Conservation (phyloP, 2,329 filamentous ascomycete genomes). For the Penicillium polonicum region DNA sequence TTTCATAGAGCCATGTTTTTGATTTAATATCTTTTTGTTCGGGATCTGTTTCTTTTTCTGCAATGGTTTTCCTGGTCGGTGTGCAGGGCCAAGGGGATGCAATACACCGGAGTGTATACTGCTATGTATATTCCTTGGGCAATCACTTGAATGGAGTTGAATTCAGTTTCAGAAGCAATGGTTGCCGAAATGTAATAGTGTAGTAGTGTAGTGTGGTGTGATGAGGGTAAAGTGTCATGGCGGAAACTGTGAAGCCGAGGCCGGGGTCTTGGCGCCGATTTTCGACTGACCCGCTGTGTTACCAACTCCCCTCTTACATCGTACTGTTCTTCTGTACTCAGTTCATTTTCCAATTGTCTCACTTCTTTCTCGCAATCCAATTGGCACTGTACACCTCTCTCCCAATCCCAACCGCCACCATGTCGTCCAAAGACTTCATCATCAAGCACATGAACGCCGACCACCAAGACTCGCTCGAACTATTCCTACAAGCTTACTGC, state of each 20-base stretch:
- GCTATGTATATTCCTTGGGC: slow-evolving; percentile 5
- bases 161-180: neutral
- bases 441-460: slow-evolving; percentile 85
- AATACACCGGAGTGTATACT: slow-evolving; percentile 13
- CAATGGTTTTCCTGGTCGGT: neutral
- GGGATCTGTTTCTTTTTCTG: neutral
- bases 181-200: too few species aligned
- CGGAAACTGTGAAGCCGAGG: slow-evolving; percentile 18
- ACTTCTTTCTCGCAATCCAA: neutral
- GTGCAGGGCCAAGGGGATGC: slow-evolving; percentile 11
- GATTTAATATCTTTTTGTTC: neutral
- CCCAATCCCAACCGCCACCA: slow-evolving; percentile 11
- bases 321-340: neutral
- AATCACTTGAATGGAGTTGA: neutral
- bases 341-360: neutral
- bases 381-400: neutral
- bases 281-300: neutral
- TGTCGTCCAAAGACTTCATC: slow-evolving; percentile 57
- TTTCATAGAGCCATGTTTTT: slow-evolving; percentile 13
- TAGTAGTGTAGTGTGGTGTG: neutral
- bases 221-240: neutral
- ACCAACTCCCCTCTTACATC: neutral
- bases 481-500: slow-evolving; percentile 74
- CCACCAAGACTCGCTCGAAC: slow-evolving; percentile 70
- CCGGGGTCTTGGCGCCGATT: slow-evolving; percentile 21